Evolutionary conservation across 768 basidiomycete genomes (phyloP), one percentile per base, ranked within the genome.

Genomic region (Panaeolus papilionaceus): DNA sequence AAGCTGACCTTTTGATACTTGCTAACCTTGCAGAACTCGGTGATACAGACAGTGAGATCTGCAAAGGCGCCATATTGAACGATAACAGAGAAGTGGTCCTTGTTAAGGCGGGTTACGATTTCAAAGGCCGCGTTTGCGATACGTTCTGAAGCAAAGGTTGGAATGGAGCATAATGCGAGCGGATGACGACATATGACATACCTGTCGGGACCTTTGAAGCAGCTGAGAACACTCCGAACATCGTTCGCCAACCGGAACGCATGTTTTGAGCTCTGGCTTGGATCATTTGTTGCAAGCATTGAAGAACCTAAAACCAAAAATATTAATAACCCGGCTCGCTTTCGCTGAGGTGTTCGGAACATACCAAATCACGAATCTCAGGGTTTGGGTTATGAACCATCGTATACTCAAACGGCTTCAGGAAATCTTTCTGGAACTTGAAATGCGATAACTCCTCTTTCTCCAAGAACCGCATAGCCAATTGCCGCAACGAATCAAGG

Each of bases 1-100:
- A 99, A 80, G 75, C 94, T 95, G 82, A 99, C 97, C 77, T 98
- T 98, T 79, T 99, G 98, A 79, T 95, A 99, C 79, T 99, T 99
- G 88, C 91, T 96, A 73, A 97, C 95, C 86, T 99, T 99, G 85
- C 94, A 97, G 81, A 99, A 99, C 78, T 99, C 98, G 40, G 97
- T 98, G 72, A 99, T 92, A 82, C 98, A 99, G 44, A 96, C 95
- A 7, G 93, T 96, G 64, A 99, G 78, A 79, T 99, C 98, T 61
- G 96, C 93, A 75, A 99, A 99, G 4, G 96, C 90, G 14, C 98
- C 98, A 75, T 98, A 88, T 64, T 89, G 91, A 58, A 99, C 94
- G 65, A 99, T 94, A n/a, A 90, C 87, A 20, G 85, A 71, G 80
- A 99, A 99, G 77, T 98, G 93, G 54, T 96, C 91, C 72, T 88